Base-by-base conservation (phyloP, 805 yeast species). In the Yarrowia deformans region DNA sequence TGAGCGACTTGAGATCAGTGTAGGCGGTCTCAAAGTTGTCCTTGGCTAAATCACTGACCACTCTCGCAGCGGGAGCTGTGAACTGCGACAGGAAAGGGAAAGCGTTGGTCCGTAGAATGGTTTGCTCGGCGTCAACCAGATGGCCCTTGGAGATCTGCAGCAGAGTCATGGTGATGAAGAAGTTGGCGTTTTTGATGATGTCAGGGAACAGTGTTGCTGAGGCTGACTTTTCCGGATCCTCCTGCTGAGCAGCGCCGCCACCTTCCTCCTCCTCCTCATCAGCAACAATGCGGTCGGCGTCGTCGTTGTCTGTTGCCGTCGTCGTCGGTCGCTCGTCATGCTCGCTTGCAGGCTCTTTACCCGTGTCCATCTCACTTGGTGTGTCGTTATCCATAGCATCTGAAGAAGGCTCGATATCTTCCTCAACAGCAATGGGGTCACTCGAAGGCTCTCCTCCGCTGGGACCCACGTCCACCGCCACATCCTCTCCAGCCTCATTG, bases 11-110 rank as follows among this genome's bases (percentile, higher is more conserved):
- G 23, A 60, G 46, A 42, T 42, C 66, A 45, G 23, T 16, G 18
- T 60, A 60, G 16, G 40, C 66, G 8, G 66, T 14, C 52, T 60
- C 42, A 13, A 60, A 60, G 66, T 45, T 34, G 42, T 60, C 66
- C 32, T 35, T 34, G 19, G 14, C 29, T 1, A 60, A 34, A 29
- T 32, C 66, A 18, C 18, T 45, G 8, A 45, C 50, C 5, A 60
- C 39, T n/a, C 19, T 43, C 12, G 52, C 32, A 6, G 34, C 32
- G 8, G 52, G 52, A 2, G 66, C 40, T 4, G 42, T 23, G 8
- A 18, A 34, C n/a, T 34, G 34, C 2, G n/a, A 32, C 50, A 60
- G n/a, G 8, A 60, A 60, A 3, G 34, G 18, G 45, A 60, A 60
- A 0, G 66, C 2, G 10, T 19, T 34, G 42, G 52, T 23, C 29